Evolutionary conservation across 495 filamentous ascomycete genomes (phyloP), one percentile per base, ranked within the genome.

Genomic region (Penicillium verhagenii): DNA sequence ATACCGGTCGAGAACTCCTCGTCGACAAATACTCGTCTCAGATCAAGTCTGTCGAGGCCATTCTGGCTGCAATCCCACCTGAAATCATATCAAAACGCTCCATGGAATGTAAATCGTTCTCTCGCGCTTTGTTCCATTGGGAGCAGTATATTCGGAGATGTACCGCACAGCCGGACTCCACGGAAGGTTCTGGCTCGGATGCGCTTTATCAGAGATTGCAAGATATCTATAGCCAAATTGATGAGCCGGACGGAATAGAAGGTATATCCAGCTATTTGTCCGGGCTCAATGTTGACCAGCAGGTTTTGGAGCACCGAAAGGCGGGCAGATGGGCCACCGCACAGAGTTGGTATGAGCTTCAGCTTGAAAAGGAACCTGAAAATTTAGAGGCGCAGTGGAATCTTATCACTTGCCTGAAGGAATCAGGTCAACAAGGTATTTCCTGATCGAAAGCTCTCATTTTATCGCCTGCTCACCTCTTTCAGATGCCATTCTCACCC

Each of bases 311-410:
- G 58, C 92, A 97, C 67, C 83, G 86, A 31, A 97, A 95, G 65
- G 89, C 91, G 31, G 93, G 92, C n/a, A 81, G 92, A 65, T 99
- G 92, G 94, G 89, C 90, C n/a, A 91, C 94, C 46, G 95, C 90
- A 39, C 93, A 97, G 73, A 94, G 88, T 59, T 99, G 94, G 94
- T 97, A 97, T 69, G 92, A 97, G 66, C 79, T 95, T 31, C 84
- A 88, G 54, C 80, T 96, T 33, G 86, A 85, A 6, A 85, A 92
- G 56, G 82, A 86, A 40, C 91, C 95, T 1, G 76, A 85, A 39
- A 85, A 96, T 68, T 57, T 79, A 20, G 86, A 94, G 40, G 78
- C 86, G 14, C 92, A 97, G 67, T 78, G 87, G 54, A 86, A 96
- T 66, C 81, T 97, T 20, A 73, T 97, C 37, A 89, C 86, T 6